Base-by-base conservation (phyloP, 371 early-diverging fungal genomes). In the Mortierella sp. region DNA sequence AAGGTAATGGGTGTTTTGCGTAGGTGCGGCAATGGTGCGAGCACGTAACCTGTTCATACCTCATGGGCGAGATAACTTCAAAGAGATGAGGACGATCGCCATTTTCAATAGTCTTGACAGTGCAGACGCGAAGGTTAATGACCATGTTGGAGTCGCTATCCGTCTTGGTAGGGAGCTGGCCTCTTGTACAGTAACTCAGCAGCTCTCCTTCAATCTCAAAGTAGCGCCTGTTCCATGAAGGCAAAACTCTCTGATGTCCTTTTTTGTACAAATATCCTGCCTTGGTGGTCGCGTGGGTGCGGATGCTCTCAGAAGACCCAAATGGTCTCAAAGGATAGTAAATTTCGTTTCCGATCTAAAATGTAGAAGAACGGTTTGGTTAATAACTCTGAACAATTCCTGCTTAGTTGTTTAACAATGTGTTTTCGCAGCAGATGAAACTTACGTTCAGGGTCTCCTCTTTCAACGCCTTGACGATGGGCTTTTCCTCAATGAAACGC, bases 11-110 rank as follows among this genome's bases (percentile, higher is more conserved):
- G 44, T 3, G 11, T 10, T 10, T 10, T 24, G 21, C 21, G 21
- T 10, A 3, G 10, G 21, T 10, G 24, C 21, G 63, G 31, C 16
- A 31, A 1, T 60, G 13, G 19, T n/a, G 63, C 28, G 9, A 63
- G 31, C 0, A 38, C 10, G 9, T 6, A 2, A 8, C 14, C 11
- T 14, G 31, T 24, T 2, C 86, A 78, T 91, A 94, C 95, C 91
- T 91, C 78, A 90, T 91, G 5, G 97, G 96, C 0, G 96, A 95
- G 42, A 97, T 95, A 31, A 98, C 88, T 76, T 97, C 96, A 90
- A 98, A 97, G 73, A 95, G 93, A 78, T 94, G 95, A 14, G 96
- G 91, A 34, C 97, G 91, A 83, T 97, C 97, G 26, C 92, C 90
- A 28, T 88, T 82, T 47, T 92, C 92, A 0, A 91, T 87, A 0